phyloP scores from a whole-genome alignment of 495 filamentous ascomycete species.

The Annulohypoxylon maeteangense region DNA sequence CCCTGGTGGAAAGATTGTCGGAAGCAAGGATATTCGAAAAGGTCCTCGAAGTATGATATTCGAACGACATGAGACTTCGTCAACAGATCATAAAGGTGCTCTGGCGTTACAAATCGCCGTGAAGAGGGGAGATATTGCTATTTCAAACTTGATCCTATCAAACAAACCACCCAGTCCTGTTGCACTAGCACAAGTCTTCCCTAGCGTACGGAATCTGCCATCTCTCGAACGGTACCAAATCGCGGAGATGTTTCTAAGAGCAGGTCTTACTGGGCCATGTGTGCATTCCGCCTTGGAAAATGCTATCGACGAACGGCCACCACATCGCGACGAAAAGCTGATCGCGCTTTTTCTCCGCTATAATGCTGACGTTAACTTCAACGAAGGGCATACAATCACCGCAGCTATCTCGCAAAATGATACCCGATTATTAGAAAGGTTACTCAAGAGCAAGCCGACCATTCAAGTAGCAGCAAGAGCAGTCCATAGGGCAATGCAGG shows the following conservation, averaged over 20 bases:
- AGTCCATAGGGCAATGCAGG: conserved; percentile 52
- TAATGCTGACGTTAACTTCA: conserved; percentile 58
- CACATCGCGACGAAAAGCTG: conserved; percentile 54
- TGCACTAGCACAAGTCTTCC: conserved; percentile 55
- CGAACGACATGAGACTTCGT: conserved; percentile 55
- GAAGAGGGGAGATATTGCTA: conserved; percentile 47
- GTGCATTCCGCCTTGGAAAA: conserved; percentile 54
- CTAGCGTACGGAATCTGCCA: conserved; percentile 47
- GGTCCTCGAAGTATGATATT: conserved; percentile 44
- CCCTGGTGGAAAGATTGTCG: conserved; percentile 41
- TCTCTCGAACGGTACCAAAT: conserved; percentile 52
- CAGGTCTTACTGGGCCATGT: conserved; percentile 49
- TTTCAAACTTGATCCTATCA: conserved; percentile 54
- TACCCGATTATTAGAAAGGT: conserved; percentile 48
- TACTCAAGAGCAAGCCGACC: conserved; percentile 53
- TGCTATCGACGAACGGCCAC: conserved; percentile 55
- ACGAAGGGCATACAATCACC: conserved; percentile 55
- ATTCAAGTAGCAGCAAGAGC: conserved; percentile 51
- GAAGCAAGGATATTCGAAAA: conserved; percentile 39
- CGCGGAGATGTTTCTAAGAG: conserved; percentile 52
- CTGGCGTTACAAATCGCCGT: conserved; percentile 56
- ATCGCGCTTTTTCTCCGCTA: conserved; percentile 57
- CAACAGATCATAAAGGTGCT: conserved; percentile 57
- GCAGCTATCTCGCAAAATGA: conserved; percentile 55
- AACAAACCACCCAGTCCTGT: conserved; percentile 50